Evolutionary conservation across 2,329 filamentous ascomycete genomes (phyloP), one percentile per base, ranked within the genome.

Genomic region (Diplodia mutila): DNA sequence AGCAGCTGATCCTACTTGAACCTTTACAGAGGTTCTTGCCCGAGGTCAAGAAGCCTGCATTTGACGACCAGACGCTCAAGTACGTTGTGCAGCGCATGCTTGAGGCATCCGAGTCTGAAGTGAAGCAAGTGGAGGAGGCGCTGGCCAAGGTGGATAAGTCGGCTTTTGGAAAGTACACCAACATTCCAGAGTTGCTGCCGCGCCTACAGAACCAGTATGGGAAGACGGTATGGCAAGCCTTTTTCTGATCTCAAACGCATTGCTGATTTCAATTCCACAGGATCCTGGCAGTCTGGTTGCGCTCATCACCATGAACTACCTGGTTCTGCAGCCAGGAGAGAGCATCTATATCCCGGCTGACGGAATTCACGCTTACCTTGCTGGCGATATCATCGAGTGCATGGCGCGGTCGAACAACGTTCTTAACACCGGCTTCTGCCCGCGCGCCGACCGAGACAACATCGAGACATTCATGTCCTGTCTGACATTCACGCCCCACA

Each of bases 351-450:
- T 93, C 18, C 90, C 90, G 0, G 89, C 89, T 0, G 90, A 92
- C 70, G 90, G 89, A 4, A 90, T 92, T 65, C 90, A 93, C 73
- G 90, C 90, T 0, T 93, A 92, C 73, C 81, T 93, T 0, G 85
- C 85, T 4, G 91, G 91, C 3, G 87, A 92, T 74, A 91, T 93
- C 63, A 87, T 93, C 72, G 90, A 93, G 77, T 92, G 90, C 78
- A 93, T 93, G 90, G 90, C 90, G 1, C 85, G 90, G 8, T 88
- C 85, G 23, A 89, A 93, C 80, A 92, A 92, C 68, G 90, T 93
- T 1, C 82, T 93, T 61, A 91, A 91, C 76, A 87, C 86, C 0
- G 90, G 91, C 0, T 92, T 94, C 81, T 93, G 90, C 71, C 90
- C 90, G 0, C 82, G 82, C 1, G 85, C 87, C 0, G 87, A 91